phyloP scores from a whole-genome alignment of 805 yeast genomes.

The Saccharomycopsis fodiens region DNA sequence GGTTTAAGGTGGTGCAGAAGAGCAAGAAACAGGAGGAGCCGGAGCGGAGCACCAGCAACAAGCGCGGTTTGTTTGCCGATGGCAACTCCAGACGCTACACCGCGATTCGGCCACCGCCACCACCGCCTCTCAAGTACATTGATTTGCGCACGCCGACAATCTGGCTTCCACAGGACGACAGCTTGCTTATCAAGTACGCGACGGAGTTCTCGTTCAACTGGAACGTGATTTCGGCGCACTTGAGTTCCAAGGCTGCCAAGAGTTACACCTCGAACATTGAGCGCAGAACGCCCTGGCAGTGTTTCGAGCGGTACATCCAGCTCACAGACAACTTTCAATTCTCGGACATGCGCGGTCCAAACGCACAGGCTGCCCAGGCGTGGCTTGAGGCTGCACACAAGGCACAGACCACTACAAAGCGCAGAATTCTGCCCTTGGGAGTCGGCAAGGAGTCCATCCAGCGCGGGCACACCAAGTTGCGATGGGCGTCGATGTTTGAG shows the following conservation, averaged over 20 bases:
- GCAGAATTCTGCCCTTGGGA: slow-evolving; percentile 86
- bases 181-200: slow-evolving; percentile 66
- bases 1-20: slow-evolving; percentile 50
- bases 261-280: slow-evolving; percentile 83
- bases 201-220: slow-evolving; percentile 84
- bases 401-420: slow-evolving; percentile 79
- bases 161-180: slow-evolving; percentile 95
- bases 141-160: slow-evolving; percentile 86
- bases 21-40: slow-evolving; percentile 33
- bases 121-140: slow-evolving; percentile 76
- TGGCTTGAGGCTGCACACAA: slow-evolving; percentile 92
- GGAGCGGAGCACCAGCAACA: slow-evolving; percentile 23
- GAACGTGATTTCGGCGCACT: slow-evolving; percentile 81
- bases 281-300: slow-evolving; percentile 97
- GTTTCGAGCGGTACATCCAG: slow-evolving; percentile 93
- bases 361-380: slow-evolving; percentile 74
- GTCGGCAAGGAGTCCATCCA: slow-evolving; percentile 91
- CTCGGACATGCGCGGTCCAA: slow-evolving; percentile 79
- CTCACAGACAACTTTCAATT: slow-evolving; percentile 78
- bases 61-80: slow-evolving; percentile 45
- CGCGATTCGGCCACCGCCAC: slow-evolving; percentile 73
- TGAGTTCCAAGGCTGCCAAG: slow-evolving; percentile 57
- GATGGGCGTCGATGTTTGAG: slow-evolving; percentile 98
- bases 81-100: slow-evolving; percentile 4
- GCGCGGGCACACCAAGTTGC: slow-evolving; percentile 79